These are phyloP conservation scores for Candida alai DNA, from an alignment of 805 yeast genomes.

Conservation along the genomic window DNA sequence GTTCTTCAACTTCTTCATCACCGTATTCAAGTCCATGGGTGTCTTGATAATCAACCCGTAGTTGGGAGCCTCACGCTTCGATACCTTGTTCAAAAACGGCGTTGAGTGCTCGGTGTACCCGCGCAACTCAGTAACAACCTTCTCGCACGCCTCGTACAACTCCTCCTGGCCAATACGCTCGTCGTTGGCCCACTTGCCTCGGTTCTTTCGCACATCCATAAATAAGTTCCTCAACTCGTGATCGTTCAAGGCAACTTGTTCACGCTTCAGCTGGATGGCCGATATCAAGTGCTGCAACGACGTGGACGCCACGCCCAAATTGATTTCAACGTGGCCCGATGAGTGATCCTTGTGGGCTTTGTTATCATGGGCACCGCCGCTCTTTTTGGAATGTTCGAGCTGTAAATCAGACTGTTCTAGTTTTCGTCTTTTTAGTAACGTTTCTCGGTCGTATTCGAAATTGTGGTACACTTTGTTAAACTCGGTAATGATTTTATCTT, in stretches of 20 bases:
- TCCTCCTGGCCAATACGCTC: conserved; percentile 97
- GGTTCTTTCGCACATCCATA: conserved; percentile 87
- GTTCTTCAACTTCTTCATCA: conserved; percentile 79
- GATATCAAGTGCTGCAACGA: conserved; percentile 72
- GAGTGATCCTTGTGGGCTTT: conserved; percentile 8
- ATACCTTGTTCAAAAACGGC: conserved; percentile 92
- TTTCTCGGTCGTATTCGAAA: conserved; percentile 74
- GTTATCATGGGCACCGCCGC: conserved; percentile 14
- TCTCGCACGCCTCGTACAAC: conserved; percentile 94
- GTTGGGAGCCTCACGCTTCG: conserved; percentile 96
- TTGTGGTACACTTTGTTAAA: conserved; percentile 72
- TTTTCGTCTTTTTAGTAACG: conserved; percentile 68
- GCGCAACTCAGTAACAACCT: conserved; percentile 84
- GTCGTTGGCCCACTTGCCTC: conserved; percentile 98
- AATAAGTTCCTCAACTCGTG: conserved; percentile 78
- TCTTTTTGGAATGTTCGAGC: conserved; percentile 35
- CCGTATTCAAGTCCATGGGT: conserved; percentile 97
- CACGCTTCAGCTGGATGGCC: conserved; percentile 75
- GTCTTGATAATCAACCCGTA: conserved; percentile 83
- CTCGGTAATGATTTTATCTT: conserved; percentile 48
- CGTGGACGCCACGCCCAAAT: conserved; percentile 35
- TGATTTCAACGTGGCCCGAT: conserved; percentile 24
- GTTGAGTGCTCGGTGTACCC: conserved; percentile 95
- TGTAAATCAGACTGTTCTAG: conserved; percentile 78
- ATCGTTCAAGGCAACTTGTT: conserved; percentile 71